These are phyloP conservation scores for Penicillium nucicola DNA, from an alignment of 495 filamentous ascomycete species.

Conservation along the genomic window DNA sequence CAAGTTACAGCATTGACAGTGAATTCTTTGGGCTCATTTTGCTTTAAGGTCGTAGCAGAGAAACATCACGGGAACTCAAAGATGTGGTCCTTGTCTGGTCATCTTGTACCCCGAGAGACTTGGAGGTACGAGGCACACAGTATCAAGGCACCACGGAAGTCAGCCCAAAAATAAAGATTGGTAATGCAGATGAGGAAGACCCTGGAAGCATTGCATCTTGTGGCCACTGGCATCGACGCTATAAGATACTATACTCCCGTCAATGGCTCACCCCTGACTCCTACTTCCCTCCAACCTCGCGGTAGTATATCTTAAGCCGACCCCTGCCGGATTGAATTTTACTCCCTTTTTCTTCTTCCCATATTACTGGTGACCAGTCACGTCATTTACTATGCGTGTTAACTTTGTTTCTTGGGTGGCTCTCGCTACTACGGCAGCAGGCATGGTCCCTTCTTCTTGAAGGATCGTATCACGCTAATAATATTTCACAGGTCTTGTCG, in stretches of 20 bases:
- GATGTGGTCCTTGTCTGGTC: slow-evolving; percentile 5
- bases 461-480: neutral
- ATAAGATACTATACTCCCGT: slow-evolving; percentile 10
- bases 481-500: slow-evolving; percentile 17
- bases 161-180: slow-evolving; percentile 15
- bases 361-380: neutral
- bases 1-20: slow-evolving; percentile 4
- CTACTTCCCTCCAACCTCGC: slow-evolving; percentile 3
- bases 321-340: neutral
- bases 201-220: neutral
- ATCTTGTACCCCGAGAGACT: slow-evolving; percentile 16
- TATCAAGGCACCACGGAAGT: slow-evolving; percentile 10
- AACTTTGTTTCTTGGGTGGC: slow-evolving; percentile 14
- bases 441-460: neutral
- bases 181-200: neutral
- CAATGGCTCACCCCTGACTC: neutral
- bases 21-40: neutral
- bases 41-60: neutral
- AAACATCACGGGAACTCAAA: neutral
- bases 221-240: neutral
- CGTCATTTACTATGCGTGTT: slow-evolving; percentile 15
- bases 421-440: slow-evolving; percentile 18
- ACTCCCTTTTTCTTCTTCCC: neutral
- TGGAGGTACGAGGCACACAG: slow-evolving; percentile 17
- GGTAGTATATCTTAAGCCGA: neutral